These are phyloP conservation scores for Leptographium wingfieldii DNA, from an alignment of 2,329 filamentous ascomycete species.

Conservation along the genomic window DNA sequence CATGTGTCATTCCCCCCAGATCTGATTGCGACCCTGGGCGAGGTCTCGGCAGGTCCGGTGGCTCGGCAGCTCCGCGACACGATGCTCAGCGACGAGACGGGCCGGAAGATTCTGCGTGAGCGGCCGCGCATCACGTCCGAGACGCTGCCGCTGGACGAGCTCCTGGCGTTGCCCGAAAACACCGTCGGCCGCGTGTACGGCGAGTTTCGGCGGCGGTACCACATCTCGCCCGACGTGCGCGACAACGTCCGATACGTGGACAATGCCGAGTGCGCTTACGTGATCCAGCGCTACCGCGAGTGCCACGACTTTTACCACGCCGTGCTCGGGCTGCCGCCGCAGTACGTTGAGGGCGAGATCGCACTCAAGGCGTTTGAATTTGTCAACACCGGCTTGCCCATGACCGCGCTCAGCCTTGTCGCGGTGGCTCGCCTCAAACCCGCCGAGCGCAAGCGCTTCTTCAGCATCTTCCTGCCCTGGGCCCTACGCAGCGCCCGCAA, in stretches of 20 bases:
- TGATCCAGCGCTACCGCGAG: slow-evolving; percentile 96
- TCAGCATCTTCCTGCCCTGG: slow-evolving; percentile 73
- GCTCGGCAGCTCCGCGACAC: slow-evolving; percentile 81
- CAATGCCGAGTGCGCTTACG: slow-evolving; percentile 90
- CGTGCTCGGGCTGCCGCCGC: slow-evolving; percentile 77
- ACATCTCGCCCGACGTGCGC: slow-evolving; percentile 84
- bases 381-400: slow-evolving; percentile 82
- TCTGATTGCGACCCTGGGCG: slow-evolving; percentile 86
- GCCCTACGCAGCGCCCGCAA: slow-evolving; percentile 70
- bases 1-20: slow-evolving; percentile 38
- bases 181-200: slow-evolving; percentile 75
- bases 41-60: slow-evolving; percentile 89
- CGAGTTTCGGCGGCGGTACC: slow-evolving; percentile 85
- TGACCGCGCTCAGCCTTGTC: slow-evolving; percentile 80
- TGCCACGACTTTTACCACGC: slow-evolving; percentile 98
- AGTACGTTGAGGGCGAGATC: slow-evolving; percentile 89
- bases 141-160: slow-evolving; percentile 49
- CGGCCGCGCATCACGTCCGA: slow-evolving; percentile 79
- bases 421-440: slow-evolving; percentile 79
- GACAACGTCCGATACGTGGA: slow-evolving; percentile 78
- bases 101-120: slow-evolving; percentile 80
- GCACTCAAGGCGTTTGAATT: slow-evolving; percentile 98
- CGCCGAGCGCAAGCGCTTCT: slow-evolving; percentile 66
- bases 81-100: slow-evolving; percentile 76
- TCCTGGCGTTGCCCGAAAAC: slow-evolving; percentile 59